Evolutionary conservation across 2,329 filamentous ascomycete species (phyloP).

Genomic region (Cordyceps javanica): DNA sequence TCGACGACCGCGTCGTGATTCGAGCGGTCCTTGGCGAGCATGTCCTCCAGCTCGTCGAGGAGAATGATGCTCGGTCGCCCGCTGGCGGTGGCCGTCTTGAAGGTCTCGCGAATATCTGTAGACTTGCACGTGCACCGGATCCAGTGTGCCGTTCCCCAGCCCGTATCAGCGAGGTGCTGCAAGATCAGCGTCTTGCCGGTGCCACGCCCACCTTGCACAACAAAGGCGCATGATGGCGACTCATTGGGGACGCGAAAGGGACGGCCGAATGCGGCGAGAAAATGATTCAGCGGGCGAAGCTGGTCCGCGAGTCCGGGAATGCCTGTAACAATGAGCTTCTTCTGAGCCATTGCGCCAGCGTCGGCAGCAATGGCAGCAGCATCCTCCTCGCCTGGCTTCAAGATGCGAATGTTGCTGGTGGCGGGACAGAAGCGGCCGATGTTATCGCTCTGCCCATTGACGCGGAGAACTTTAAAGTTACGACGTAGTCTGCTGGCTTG

Average conservation of each 20-base stretch:
- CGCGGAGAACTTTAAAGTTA: conserved; percentile 48
- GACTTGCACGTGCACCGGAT: conserved; percentile 52
- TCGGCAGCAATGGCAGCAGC: conserved; percentile 15
- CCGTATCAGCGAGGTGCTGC: conserved; percentile 56
- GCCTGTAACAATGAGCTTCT: conserved; percentile 40
- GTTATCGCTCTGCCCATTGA: conserved; percentile 44
- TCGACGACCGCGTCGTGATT: conserved; percentile 45
- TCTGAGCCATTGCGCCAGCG: conserved; percentile 12
- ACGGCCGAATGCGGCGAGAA: conserved; percentile 51
- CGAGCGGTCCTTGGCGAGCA: conserved; percentile 56
- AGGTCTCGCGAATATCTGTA: conserved; percentile 56
- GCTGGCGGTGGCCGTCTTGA: conserved; percentile 58
- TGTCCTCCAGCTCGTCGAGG: conserved; percentile 69
- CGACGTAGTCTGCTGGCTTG: conserved; percentile 25
- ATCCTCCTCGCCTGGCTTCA: conserved; percentile 24
- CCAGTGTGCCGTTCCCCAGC: conserved; percentile 64
- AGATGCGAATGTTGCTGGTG: conserved; percentile 33
- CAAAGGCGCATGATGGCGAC: conserved; percentile 49
- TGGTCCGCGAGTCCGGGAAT: conserved; percentile 65
- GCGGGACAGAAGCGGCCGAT: conserved; percentile 38
- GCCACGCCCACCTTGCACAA: conserved; percentile 75
- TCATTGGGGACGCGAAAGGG: conserved; percentile 25
- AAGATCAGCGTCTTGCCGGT: conserved; percentile 80
- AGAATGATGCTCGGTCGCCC: conserved; percentile 71
- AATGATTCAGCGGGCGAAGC: conserved; percentile 59